Conservation (phyloP, 75 land plant species). For the Sequoiadendron giganteum region DNA sequence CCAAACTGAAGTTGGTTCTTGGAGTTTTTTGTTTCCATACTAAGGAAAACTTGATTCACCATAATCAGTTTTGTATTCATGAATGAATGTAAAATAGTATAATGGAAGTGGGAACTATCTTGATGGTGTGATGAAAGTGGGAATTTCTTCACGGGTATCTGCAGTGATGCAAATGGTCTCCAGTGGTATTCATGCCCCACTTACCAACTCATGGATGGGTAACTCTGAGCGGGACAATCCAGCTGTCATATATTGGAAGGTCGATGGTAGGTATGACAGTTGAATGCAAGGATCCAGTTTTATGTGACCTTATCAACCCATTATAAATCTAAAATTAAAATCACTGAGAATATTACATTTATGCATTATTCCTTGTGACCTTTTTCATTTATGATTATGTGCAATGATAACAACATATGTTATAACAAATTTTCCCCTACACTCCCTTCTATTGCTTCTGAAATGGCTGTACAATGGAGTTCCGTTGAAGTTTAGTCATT, state of each 20-base stretch:
- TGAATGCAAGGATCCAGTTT: neutral
- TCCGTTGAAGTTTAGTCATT: neutral
- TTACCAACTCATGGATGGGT: neutral
- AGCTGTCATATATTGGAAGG: neutral
- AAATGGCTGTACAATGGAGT: neutral
- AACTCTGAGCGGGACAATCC: neutral
- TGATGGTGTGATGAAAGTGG: neutral
- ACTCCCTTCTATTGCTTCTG: neutral
- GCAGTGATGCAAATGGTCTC: neutral
- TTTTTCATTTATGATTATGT: neutral
- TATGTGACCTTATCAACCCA: neutral
- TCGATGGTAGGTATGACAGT: neutral
- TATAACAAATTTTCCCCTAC: neutral
- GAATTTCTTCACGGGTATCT: neutral
- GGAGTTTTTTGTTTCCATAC: neutral
- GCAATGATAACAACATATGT: neutral
- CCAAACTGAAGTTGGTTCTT: neutral
- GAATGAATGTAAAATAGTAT: neutral
- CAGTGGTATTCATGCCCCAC: neutral
- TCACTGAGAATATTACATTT: neutral
- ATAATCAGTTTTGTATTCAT: neutral
- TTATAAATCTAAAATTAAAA: neutral
- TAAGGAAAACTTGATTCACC: neutral
- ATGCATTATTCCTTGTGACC: neutral
- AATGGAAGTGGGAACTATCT: neutral